A percentile compares a stretch with the other conserved stretches of the same genome.
Conservation (phyloP, 805 yeast genomes). For the Candida adriatica region DNA sequence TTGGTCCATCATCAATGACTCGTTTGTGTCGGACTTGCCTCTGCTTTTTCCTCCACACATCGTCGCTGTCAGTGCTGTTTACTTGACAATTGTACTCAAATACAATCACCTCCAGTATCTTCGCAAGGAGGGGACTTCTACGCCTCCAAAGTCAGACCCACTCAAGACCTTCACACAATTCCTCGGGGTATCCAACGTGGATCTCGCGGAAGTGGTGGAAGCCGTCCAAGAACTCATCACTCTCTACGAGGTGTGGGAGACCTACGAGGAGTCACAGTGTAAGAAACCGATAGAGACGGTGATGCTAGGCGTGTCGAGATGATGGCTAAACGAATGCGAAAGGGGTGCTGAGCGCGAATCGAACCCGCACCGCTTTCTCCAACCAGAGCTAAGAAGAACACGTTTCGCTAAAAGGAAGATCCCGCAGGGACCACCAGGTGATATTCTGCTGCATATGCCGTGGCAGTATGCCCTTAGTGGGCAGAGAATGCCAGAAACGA, state of each 20-base stretch:
- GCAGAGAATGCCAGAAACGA: no score
- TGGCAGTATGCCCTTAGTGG: no score
- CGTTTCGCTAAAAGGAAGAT: no score
- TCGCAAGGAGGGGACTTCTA: conserved; percentile 10
- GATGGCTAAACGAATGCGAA: no score
- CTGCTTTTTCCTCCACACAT: conserved; percentile 84
- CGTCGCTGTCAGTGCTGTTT: conserved; percentile 75
- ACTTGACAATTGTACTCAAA: conserved; percentile 62
- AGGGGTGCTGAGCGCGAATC: no score
- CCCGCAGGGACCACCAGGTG: no score
- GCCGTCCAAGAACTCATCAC: conserved; percentile 80
- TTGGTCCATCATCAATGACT: conserved; percentile 88
- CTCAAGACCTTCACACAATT: conserved; percentile 55
- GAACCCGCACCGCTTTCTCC: no score
- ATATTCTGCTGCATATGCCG: no score
- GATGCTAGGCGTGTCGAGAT: no score
- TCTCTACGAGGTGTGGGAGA: conserved; percentile 79
- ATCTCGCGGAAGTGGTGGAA: conserved; percentile 70
- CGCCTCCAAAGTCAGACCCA: conserved; percentile 26
- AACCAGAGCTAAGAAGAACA: no score
- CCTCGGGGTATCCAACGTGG: conserved; percentile 69
- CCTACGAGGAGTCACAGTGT: conserved; percentile 55
- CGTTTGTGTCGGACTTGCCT: conserved; percentile 82
- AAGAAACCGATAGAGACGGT: conserved; percentile 19
- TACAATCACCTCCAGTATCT: conserved; percentile 22